These are phyloP conservation scores for Glomus cerebriforme DNA, from an alignment of 192 early-diverging fungal genomes.

Conservation along the genomic window DNA sequence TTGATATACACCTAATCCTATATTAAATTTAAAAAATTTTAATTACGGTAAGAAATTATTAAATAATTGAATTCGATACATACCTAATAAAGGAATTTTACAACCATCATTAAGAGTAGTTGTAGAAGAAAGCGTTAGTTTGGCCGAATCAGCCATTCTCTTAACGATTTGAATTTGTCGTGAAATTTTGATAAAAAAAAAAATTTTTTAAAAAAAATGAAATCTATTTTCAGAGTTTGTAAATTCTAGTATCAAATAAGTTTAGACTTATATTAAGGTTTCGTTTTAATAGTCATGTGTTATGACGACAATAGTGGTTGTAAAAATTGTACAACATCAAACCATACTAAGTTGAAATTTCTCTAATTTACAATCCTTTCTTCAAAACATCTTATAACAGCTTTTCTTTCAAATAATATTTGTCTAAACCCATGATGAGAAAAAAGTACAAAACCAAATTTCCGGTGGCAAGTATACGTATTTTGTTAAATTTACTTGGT, in stretches of 20 bases:
- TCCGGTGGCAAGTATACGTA: constrained; percentile 72
- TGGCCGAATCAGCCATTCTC: not conserved
- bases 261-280: no score
- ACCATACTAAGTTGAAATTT: no score
- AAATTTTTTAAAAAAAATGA: no score
- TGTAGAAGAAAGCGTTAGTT: not conserved
- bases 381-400: not conserved
- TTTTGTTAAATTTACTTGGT: not conserved
- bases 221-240: no score
- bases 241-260: no score
- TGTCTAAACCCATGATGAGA: constrained; percentile 56
- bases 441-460: constrained; percentile 94
- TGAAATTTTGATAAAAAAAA: not conserved
- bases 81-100: not conserved
- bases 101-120: not conserved
- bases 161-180: not conserved
- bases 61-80: not conserved
- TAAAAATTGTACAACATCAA: no score
- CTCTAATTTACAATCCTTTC: no score
- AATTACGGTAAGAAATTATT: not conserved
- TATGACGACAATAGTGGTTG: no score
- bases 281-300: no score
- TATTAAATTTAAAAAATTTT: not conserved
- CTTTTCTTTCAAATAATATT: not conserved
- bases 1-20: not conserved